Percentiles rank a stretch among this genome's conserved stretches.
These are phyloP conservation scores for Pseudognaphalium luteoalbum DNA, from an alignment of 129 eudicot species.

Conservation along the genomic window DNA sequence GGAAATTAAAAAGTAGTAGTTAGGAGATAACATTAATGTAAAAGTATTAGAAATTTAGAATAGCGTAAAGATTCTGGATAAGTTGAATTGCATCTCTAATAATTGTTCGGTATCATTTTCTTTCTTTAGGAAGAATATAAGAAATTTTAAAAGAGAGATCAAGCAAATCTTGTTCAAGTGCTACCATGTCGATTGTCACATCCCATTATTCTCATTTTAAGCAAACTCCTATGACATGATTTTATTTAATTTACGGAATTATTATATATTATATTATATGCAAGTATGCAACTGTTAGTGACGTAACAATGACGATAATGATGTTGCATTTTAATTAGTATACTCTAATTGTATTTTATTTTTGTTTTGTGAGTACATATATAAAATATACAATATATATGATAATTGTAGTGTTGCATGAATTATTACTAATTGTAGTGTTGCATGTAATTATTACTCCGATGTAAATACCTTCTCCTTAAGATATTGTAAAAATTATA, in stretches of 20 bases:
- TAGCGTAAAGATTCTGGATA: slow-evolving; percentile 16
- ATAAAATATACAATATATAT: too few relatives aligned
- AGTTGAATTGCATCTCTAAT: slow-evolving; percentile 22
- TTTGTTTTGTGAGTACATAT: background rate
- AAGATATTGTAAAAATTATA: too few relatives aligned
- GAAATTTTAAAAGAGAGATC: slow-evolving; percentile 19
- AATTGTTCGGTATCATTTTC: slow-evolving; percentile 16
- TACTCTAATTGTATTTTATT: too few relatives aligned
- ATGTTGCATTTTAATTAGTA: background rate
- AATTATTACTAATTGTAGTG: too few relatives aligned
- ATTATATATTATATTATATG: background rate
- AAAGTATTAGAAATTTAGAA: background rate
- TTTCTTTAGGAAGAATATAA: slow-evolving; percentile 20
- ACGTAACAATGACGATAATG: slow-evolving; percentile 10
- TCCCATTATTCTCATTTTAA: slow-evolving; percentile 33
- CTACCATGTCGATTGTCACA: slow-evolving; percentile 35
- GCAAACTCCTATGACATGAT: background rate
- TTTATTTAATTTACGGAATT: background rate
- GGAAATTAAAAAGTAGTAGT: too few relatives aligned
- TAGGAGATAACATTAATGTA: background rate
- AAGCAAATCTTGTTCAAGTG: slow-evolving; percentile 25
- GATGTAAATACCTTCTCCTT: too few relatives aligned
- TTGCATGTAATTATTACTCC: too few relatives aligned
- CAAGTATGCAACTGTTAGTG: background rate
- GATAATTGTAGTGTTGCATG: too few relatives aligned